These are phyloP conservation scores for Aristolochia californica DNA, from an alignment of 164 flowering plant species.

Conservation along the genomic window DNA sequence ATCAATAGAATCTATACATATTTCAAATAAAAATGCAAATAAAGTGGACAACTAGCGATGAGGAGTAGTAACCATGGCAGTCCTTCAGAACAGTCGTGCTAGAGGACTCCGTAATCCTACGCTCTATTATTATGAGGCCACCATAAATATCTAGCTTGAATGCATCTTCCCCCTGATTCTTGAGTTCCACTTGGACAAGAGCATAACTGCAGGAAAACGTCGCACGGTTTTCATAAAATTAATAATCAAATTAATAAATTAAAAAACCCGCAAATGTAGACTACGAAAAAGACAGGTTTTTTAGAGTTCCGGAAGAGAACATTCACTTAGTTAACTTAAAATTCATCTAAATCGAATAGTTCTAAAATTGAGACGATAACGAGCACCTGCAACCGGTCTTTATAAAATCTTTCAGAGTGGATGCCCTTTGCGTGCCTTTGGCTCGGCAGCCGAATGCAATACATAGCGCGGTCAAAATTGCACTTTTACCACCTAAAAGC, in stretches of 20 bases:
- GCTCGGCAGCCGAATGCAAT: constrained; percentile 84
- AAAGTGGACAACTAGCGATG: constrained; percentile 27
- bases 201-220: constrained; percentile 48
- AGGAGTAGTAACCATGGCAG: constrained; percentile 74
- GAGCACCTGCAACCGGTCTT: constrained; percentile 85
- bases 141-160: constrained; percentile 80
- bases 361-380: background rate
- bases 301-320: too few relatives aligned
- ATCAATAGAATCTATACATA: too few relatives aligned
- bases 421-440: constrained; percentile 70
- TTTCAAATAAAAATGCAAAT: too few relatives aligned
- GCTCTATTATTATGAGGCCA: constrained; percentile 54
- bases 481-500: constrained; percentile 86
- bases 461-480: too few relatives aligned
- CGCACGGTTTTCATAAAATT: too few relatives aligned
- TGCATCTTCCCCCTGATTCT: constrained; percentile 89
- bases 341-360: background rate
- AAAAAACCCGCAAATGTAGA: too few relatives aligned
- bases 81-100: constrained; percentile 62
- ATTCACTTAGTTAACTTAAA: background rate
- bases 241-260: too few relatives aligned
- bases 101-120: constrained; percentile 50
- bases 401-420: constrained; percentile 76
- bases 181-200: constrained; percentile 58
- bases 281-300: too few relatives aligned